These are phyloP conservation scores for Pterocarpus santalinus DNA, from an alignment of 306 rosid genomes.

Conservation along the genomic window DNA sequence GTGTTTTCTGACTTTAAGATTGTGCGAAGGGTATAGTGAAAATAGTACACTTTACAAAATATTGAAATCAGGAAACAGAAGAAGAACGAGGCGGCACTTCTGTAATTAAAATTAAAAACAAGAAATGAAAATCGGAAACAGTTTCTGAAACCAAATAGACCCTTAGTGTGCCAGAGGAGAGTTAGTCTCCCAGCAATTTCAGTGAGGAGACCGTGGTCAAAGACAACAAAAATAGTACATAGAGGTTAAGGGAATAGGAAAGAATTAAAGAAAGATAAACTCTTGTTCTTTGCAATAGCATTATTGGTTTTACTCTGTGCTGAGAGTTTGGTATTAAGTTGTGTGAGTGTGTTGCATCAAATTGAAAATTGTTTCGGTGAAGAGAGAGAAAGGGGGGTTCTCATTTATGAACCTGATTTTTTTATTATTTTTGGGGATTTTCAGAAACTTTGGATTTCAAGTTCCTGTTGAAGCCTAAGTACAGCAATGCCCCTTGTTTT, in stretches of 20 bases:
- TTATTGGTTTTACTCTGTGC: conserved; percentile 20
- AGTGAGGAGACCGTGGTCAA: no score
- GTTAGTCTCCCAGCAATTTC: no score
- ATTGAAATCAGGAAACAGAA: no score
- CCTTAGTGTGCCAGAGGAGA: no score
- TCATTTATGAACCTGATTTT: conserved; percentile 38
- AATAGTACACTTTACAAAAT: no score
- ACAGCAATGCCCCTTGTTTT: conserved; percentile 71
- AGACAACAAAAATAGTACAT: background rate
- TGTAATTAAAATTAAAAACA: no score
- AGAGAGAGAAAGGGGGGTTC: background rate
- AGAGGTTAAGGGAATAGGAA: background rate
- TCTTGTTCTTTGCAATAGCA: conserved; percentile 21
- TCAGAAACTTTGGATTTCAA: conserved; percentile 96
- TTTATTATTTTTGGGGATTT: conserved; percentile 29
- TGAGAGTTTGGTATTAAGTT: background rate
- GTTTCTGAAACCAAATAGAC: no score
- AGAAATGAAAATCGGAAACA: no score
- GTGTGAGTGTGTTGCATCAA: background rate
- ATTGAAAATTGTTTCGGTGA: background rate
- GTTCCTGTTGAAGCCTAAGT: conserved; percentile 86
- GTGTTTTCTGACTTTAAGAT: no score
- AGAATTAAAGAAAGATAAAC: background rate
- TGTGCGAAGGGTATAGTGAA: no score
- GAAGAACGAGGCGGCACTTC: no score